A percentile compares a stretch with the other conserved stretches of the same genome.
phyloP scores from a whole-genome alignment of 2,329 filamentous ascomycete species.

The Claviceps digitariae region DNA sequence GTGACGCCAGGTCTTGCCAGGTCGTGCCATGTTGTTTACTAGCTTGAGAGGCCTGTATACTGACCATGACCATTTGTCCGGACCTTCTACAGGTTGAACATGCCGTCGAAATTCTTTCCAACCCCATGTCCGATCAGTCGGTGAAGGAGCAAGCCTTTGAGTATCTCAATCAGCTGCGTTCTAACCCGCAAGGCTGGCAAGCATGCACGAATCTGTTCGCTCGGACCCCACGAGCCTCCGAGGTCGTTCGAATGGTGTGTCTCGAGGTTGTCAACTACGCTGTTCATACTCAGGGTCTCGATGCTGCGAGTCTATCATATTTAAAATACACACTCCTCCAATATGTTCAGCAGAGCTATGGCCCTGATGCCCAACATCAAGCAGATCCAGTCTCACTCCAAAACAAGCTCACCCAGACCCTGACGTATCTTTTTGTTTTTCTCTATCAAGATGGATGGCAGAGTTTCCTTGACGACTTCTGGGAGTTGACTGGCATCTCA shows the following conservation, averaged over 20 bases:
- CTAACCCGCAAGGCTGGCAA: constrained; percentile 80
- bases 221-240: constrained; percentile 58
- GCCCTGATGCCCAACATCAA: constrained; percentile 39
- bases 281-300: constrained; percentile 65
- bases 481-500: constrained; percentile 54
- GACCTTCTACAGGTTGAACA: constrained; percentile 60
- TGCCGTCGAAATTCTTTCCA: constrained; percentile 88
- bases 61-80: constrained; percentile 1
- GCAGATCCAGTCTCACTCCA: constrained; percentile 68
- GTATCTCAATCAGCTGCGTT: constrained; percentile 64
- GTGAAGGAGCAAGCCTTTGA: constrained; percentile 75
- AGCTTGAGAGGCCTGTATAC: not conserved
- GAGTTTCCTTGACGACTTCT: constrained; percentile 80
- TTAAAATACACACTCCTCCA: constrained; percentile 71
- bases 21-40: not conserved
- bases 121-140: constrained; percentile 59
- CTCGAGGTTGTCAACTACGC: constrained; percentile 91
- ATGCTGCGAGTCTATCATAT: constrained; percentile 55
- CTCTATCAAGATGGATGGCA: constrained; percentile 81
- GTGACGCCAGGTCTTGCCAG: not conserved
- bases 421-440: constrained; percentile 84
- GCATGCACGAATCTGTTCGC: constrained; percentile 78
- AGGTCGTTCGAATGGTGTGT: constrained; percentile 77
- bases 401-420: constrained; percentile 92
- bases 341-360: constrained; percentile 69